A percentile compares a stretch with the other conserved stretches of the same genome.
phyloP scores from a whole-genome alignment of 176 grass and related monocot species.

The Ensete ventricosum region DNA sequence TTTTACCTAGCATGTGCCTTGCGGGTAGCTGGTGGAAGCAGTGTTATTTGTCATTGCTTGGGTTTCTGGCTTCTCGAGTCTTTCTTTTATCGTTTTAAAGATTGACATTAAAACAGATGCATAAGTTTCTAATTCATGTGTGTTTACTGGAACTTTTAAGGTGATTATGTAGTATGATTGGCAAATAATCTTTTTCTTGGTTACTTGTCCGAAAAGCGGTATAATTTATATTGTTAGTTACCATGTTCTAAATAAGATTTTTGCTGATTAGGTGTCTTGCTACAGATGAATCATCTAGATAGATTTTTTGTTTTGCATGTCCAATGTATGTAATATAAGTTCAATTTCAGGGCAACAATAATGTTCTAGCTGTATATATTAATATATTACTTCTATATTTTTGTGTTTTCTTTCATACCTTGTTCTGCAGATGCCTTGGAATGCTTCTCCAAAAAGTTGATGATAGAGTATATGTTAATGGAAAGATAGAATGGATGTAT shows the following conservation, averaged over 20 bases:
- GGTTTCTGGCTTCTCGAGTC: too few species aligned
- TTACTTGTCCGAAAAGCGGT: background rate
- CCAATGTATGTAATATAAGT: background rate
- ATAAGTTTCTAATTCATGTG: background rate
- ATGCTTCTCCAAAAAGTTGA: slow-evolving; percentile 98
- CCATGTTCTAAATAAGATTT: background rate
- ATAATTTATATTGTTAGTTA: background rate
- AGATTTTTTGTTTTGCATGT: background rate
- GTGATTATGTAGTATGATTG: background rate
- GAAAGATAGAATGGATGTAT: slow-evolving; percentile 99
- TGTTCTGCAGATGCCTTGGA: slow-evolving; percentile 59
- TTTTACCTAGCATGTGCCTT: too few species aligned
- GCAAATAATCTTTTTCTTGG: background rate
- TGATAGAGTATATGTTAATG: slow-evolving; percentile 72
- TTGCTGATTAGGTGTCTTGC: background rate
- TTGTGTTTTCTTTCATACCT: background rate
- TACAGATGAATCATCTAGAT: background rate
- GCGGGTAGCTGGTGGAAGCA: too few species aligned
- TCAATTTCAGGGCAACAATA: background rate
- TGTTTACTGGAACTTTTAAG: background rate
- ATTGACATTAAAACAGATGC: slow-evolving; percentile 1
- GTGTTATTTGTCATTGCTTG: too few species aligned
- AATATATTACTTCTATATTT: background rate
- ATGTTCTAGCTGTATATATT: background rate
- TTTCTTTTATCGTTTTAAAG: background rate